These are phyloP conservation scores for Eucalyptus cloeziana DNA, from an alignment of 345 rosid genomes.

Conservation along the genomic window DNA sequence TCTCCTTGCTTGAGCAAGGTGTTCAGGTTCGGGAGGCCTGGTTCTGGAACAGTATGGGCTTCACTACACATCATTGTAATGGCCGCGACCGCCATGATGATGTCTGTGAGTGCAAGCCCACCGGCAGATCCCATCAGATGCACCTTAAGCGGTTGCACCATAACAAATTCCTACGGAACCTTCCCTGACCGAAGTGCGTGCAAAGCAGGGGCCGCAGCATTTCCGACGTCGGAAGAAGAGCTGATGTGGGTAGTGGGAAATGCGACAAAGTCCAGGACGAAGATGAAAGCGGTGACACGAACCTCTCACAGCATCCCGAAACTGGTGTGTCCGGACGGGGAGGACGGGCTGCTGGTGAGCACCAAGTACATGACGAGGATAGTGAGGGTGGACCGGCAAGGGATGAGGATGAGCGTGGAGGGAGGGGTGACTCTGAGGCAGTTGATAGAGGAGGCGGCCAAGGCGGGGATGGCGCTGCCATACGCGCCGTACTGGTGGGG, in stretches of 20 bases:
- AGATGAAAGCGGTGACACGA: constrained; percentile 62
- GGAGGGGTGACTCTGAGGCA: constrained; percentile 26
- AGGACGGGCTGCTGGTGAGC: constrained; percentile 55
- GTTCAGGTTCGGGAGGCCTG: too few relatives aligned
- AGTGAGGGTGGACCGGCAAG: constrained; percentile 10
- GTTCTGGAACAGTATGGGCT: too few relatives aligned
- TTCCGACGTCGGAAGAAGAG: constrained; percentile 50
- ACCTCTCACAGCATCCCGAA: constrained; percentile 66
- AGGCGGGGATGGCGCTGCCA: constrained; percentile 57
- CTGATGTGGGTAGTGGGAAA: constrained; percentile 33
- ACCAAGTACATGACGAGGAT: constrained; percentile 38
- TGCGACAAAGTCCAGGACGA: constrained; percentile 36
- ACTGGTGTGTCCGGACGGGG: constrained; percentile 51
- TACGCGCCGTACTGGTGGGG: constrained; percentile 94
- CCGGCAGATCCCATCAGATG: constrained; percentile 62
- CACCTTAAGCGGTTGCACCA: constrained; percentile 31
- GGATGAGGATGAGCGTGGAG: constrained; percentile 9
- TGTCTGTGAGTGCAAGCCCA: background rate
- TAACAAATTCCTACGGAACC: constrained; percentile 58
- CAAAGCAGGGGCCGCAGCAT: constrained; percentile 39
- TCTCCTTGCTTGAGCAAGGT: too few relatives aligned
- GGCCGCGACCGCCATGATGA: too few relatives aligned
- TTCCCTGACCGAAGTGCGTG: constrained; percentile 61
- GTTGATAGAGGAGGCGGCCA: constrained; percentile 46
- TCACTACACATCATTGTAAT: too few relatives aligned